Evolutionary conservation across 2,329 filamentous ascomycete genomes (phyloP).

Genomic region (Nemania sp.): DNA sequence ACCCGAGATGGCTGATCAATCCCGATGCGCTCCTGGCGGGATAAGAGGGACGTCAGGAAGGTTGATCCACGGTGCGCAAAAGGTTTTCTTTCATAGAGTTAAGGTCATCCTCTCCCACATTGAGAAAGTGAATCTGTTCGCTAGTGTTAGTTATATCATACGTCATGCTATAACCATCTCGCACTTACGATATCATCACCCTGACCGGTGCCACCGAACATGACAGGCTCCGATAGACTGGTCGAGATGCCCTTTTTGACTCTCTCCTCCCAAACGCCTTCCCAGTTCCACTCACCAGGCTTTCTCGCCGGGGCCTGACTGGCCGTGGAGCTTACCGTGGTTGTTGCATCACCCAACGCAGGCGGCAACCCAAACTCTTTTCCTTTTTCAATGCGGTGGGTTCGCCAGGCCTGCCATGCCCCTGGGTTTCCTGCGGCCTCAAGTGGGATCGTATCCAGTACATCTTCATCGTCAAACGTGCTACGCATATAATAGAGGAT

Average conservation of each 20-base stretch:
- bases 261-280: slow-evolving; percentile 92
- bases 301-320: slow-evolving; percentile 46
- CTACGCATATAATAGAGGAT: slow-evolving; percentile 80
- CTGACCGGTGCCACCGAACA: slow-evolving; percentile 68
- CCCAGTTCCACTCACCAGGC: slow-evolving; percentile 95
- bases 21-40: neutral
- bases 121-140: slow-evolving; percentile 66
- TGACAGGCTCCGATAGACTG: slow-evolving; percentile 76
- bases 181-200: slow-evolving; percentile 72
- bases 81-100: slow-evolving; percentile 63
- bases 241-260: slow-evolving; percentile 77
- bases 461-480: slow-evolving; percentile 75
- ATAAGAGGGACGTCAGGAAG: slow-evolving; percentile 27
- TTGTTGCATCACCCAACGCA: slow-evolving; percentile 10
- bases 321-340: slow-evolving; percentile 28
- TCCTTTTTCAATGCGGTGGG: slow-evolving; percentile 61
- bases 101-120: slow-evolving; percentile 62
- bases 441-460: slow-evolving; percentile 78
- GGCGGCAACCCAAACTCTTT: slow-evolving; percentile 40
- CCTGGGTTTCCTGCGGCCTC: slow-evolving; percentile 86
- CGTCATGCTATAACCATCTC: slow-evolving; percentile 1
- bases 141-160: slow-evolving; percentile 1
- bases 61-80: slow-evolving; percentile 51
- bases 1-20: neutral
- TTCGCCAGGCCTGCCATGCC: slow-evolving; percentile 92